A percentile compares a stretch with the other conserved stretches of the same genome.
Evolutionary conservation across 1,284 basidiomycete genomes (phyloP).

Genomic region (Pascua sp.): DNA sequence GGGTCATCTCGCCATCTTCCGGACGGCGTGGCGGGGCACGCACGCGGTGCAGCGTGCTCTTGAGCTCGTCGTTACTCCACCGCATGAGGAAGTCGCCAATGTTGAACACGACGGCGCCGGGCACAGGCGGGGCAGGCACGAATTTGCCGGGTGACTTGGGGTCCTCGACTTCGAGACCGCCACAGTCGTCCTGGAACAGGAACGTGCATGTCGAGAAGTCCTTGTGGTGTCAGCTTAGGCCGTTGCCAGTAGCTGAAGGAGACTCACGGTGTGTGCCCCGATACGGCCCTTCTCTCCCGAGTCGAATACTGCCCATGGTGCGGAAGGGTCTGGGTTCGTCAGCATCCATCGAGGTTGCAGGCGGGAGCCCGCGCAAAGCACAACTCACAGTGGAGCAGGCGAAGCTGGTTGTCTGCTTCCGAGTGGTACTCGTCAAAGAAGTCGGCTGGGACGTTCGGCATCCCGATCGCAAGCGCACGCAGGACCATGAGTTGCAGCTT

Average conservation of each 20-base stretch:
- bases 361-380: no score
- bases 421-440: slow-evolving; percentile 38
- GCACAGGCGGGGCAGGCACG: slow-evolving; percentile 54
- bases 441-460: slow-evolving; percentile 43
- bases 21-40: slow-evolving; percentile 50
- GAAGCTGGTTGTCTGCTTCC: slow-evolving; percentile 57
- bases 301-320: slow-evolving; percentile 40
- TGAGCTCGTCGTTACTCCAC: slow-evolving; percentile 62
- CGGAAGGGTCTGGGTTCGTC: slow-evolving; percentile 19
- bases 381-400: slow-evolving; percentile 56
- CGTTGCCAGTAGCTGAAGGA: not conserved
- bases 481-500: slow-evolving; percentile 54
- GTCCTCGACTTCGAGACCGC: slow-evolving; percentile 62
- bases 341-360: slow-evolving; percentile 5
- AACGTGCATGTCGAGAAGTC: slow-evolving; percentile 62
- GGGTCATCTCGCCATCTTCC: slow-evolving; percentile 48
- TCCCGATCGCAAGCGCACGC: slow-evolving; percentile 56
- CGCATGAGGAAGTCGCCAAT: slow-evolving; percentile 62
- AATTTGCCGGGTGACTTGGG: slow-evolving; percentile 54
- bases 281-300: slow-evolving; percentile 55
- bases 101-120: slow-evolving; percentile 59
- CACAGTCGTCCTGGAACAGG: slow-evolving; percentile 59
- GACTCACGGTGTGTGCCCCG: slow-evolving; percentile 54
- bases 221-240: not conserved
- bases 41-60: slow-evolving; percentile 61